A percentile compares a stretch with the other conserved stretches of the same genome.
Evolutionary conservation across 2,329 filamentous ascomycete genomes (phyloP).

Genomic region (Arthrobotrys conoides): DNA sequence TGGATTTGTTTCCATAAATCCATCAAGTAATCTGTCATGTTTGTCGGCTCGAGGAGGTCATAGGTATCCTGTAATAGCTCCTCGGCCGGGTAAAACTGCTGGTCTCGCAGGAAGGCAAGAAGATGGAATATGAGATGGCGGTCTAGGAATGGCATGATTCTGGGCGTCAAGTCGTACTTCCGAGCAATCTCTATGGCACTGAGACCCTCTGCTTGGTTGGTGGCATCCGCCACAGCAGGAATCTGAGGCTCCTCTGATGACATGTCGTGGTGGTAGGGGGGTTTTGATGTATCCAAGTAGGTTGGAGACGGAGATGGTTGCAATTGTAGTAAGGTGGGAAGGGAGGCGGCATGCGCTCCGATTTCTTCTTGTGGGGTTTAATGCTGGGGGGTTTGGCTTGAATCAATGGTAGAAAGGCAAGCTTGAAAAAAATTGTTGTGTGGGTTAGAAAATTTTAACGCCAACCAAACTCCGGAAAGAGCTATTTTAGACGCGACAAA

Average conservation of each 20-base stretch:
- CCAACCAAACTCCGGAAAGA: constrained; percentile 19
- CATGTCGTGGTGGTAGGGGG: constrained; percentile 38
- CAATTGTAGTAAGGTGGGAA: constrained; percentile 60
- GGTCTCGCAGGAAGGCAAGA: constrained; percentile 88
- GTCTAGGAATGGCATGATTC: constrained; percentile 92
- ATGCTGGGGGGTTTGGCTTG: constrained; percentile 33
- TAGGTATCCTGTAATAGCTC: constrained; percentile 90
- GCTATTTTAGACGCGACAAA: constrained; percentile 36
- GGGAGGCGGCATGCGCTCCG: constrained; percentile 23
- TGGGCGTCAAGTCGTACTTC: constrained; percentile 85
- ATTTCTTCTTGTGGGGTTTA: constrained; percentile 47
- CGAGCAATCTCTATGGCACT: constrained; percentile 44
- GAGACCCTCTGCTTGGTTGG: constrained; percentile 39
- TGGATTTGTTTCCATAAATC: constrained; percentile 91
- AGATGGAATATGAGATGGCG: constrained; percentile 96
- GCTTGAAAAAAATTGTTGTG: constrained; percentile 58
- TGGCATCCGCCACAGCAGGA: constrained; percentile 34
- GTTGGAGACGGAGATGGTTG: constrained; percentile 60
- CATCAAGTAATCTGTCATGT: constrained; percentile 99
- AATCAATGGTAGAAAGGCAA: constrained; percentile 18
- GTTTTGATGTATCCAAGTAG: constrained; percentile 60
- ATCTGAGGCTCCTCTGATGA: constrained; percentile 40
- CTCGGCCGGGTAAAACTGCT: constrained; percentile 70
- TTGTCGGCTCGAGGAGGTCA: constrained; percentile 93
- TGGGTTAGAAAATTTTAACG: constrained; percentile 54